Percentiles rank a stretch among this genome's conserved stretches.
These are phyloP conservation scores for Backusella macrospora DNA, from an alignment of 192 early-diverging fungal genomes.

Conservation along the genomic window DNA sequence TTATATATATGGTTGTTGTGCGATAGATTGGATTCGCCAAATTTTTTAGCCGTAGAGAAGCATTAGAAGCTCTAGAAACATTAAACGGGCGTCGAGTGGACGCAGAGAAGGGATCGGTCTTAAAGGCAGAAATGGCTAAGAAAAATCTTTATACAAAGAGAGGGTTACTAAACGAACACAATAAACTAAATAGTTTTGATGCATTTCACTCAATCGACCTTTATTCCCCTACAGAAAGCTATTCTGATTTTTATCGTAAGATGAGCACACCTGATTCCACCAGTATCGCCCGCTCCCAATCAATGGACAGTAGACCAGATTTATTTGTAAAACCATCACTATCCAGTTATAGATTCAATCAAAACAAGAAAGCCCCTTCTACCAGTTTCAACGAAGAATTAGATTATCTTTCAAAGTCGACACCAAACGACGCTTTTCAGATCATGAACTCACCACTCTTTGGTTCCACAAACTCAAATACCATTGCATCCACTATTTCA, in stretches of 20 bases:
- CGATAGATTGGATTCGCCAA: slow-evolving; percentile 97
- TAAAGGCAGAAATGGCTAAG: slow-evolving; percentile 99
- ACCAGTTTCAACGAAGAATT: not conserved
- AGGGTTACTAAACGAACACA: slow-evolving; percentile 45
- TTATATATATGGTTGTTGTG: not conserved
- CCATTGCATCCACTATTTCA: not conserved
- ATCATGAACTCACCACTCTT: not conserved
- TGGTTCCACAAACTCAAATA: not conserved
- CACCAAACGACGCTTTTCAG: slow-evolving; percentile 2
- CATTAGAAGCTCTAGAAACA: slow-evolving; percentile 86
- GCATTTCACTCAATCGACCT: slow-evolving; percentile 9
- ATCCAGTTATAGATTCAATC: slow-evolving; percentile 9
- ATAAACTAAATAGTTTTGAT: not conserved
- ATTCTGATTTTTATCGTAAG: not conserved
- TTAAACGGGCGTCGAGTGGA: slow-evolving; percentile 92
- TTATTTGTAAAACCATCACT: not conserved
- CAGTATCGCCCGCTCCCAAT: not conserved
- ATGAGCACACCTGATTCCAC: not conserved
- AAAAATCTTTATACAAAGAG: slow-evolving; percentile 96
- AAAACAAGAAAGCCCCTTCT: not conserved
- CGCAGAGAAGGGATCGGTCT: slow-evolving; percentile 68
- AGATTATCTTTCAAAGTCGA: slow-evolving; percentile 30
- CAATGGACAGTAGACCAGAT: not conserved
- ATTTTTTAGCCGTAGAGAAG: slow-evolving; percentile 89
- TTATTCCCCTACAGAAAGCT: slow-evolving; percentile 7